Evolutionary conservation across 306 rosid genomes (phyloP), one percentile per base, ranked within the genome.

Genomic region (Luffa acutangula): DNA sequence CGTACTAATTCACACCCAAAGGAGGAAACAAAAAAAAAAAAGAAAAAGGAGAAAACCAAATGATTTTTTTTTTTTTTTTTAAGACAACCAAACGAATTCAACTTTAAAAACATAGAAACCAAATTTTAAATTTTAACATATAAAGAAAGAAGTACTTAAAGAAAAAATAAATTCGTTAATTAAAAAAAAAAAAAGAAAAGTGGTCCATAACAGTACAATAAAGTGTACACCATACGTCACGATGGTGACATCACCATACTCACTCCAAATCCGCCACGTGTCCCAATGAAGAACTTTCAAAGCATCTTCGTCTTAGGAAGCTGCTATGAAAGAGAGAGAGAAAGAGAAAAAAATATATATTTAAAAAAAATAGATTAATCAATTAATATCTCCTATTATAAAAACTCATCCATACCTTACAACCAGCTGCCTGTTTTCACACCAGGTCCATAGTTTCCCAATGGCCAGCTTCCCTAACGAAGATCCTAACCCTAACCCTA

Each of bases 381-480:
- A 63, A 31, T 31, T 33, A 11, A 70, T 41, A 42, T 69, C 3
- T 41, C 4, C 5, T 25, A 72, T 72, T 72, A 72, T 72, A 72
- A 46, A 72, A 48, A 3, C 21, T 9, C 57, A 48, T 21, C 58
- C 77, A 48, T 15, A 21, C 37, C 52, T 71, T 45, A 11, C n/a
- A 71, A 71, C 6, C 41, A 46, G 75, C 53, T 69, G 54, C 53
- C 21, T 69, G 17, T 43, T 43, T 70, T 42, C 54, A 42, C 76
- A 43, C 54, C 14, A 7, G 25, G 8, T 45, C 56, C 10, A 20
- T 20, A 3, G 1, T 41, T 48, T 3, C 4, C 42, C 77, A 49
- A 89, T 89, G 93, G 89, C 87, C 54, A 82, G 63, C 78, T 87
- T 76, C 84, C 85, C 76, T 41, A 53, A 72, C n/a, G 31, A 74